Conservation (phyloP, 768 basidiomycete species). For the Pleurotus citrinopileatus region DNA sequence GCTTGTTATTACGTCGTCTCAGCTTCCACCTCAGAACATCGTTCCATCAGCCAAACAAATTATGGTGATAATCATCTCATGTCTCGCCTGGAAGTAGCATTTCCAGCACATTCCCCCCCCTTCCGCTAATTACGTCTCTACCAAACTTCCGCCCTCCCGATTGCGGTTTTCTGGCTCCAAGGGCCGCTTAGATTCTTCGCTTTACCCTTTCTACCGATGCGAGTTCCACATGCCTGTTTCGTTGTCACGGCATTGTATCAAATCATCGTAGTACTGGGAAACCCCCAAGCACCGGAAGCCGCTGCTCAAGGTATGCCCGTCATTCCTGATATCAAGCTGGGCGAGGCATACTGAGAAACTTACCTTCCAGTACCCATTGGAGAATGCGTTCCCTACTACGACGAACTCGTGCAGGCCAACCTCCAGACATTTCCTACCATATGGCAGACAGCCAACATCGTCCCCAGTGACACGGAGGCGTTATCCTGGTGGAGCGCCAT, state of each 20-base stretch:
- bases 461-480: conserved; percentile 40
- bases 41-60: neutral
- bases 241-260: neutral
- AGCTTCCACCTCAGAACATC: neutral
- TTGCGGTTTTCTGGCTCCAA: no score
- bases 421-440: conserved; percentile 38
- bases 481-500: conserved; percentile 42
- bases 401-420: conserved; percentile 30
- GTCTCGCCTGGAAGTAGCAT: no score
- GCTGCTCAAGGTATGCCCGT: neutral
- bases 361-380: conserved; percentile 13
- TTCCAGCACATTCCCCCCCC: no score
- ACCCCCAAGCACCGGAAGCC: neutral
- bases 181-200: no score
- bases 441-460: conserved; percentile 42
- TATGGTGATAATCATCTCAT: neutral
- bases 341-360: neutral
- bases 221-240: no score
- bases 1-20: neutral
- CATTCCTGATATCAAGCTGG: neutral
- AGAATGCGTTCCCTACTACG: conserved; percentile 44
- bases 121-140: no score
- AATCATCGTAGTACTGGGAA: neutral
- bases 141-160: no score
- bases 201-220: no score